Evolutionary conservation across 139 green algal genomes (phyloP).

Genomic region (Yamagishiella unicocca): DNA sequence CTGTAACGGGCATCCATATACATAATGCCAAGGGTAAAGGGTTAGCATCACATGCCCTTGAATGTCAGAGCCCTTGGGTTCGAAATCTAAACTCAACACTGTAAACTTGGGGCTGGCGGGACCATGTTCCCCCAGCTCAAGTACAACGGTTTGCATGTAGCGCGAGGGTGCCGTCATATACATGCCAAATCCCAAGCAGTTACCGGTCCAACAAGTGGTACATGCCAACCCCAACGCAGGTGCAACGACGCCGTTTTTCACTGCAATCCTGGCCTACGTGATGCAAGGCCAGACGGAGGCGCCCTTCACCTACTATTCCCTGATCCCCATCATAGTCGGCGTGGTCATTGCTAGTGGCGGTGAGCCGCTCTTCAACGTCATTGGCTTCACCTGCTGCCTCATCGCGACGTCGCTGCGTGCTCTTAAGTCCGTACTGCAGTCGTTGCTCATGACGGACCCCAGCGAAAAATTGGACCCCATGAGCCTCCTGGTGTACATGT

Average conservation of each 20-base stretch:
- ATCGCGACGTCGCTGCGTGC: slow-evolving; percentile 60
- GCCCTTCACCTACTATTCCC: slow-evolving; percentile 80
- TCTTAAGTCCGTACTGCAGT: slow-evolving; percentile 89
- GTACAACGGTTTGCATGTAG: too few species aligned
- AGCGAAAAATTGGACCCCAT: slow-evolving; percentile 82
- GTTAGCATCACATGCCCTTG: too few species aligned
- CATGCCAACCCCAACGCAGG: too few species aligned
- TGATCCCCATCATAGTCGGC: slow-evolving; percentile 89
- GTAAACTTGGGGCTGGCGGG: too few species aligned
- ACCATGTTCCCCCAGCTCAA: too few species aligned
- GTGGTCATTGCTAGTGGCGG: slow-evolving; percentile 91
- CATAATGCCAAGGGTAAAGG: too few species aligned
- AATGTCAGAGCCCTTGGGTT: too few species aligned
- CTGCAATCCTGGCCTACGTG: slow-evolving; percentile 81
- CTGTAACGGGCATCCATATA: too few species aligned
- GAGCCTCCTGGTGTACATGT: slow-evolving; percentile 96
- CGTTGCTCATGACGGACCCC: slow-evolving; percentile 53
- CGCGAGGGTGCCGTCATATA: too few species aligned
- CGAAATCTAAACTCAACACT: too few species aligned
- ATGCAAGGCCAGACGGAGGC: slow-evolving; percentile 77
- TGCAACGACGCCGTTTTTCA: slow-evolving; percentile 96
- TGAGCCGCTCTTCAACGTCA: slow-evolving; percentile 90
- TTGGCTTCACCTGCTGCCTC: slow-evolving; percentile 80
- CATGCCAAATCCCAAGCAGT: too few species aligned
- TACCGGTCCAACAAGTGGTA: too few species aligned